A percentile compares a stretch with the other conserved stretches of the same genome.
phyloP scores from a whole-genome alignment of 2,329 filamentous ascomycete species.

The Hymenoscyphus linearis region DNA sequence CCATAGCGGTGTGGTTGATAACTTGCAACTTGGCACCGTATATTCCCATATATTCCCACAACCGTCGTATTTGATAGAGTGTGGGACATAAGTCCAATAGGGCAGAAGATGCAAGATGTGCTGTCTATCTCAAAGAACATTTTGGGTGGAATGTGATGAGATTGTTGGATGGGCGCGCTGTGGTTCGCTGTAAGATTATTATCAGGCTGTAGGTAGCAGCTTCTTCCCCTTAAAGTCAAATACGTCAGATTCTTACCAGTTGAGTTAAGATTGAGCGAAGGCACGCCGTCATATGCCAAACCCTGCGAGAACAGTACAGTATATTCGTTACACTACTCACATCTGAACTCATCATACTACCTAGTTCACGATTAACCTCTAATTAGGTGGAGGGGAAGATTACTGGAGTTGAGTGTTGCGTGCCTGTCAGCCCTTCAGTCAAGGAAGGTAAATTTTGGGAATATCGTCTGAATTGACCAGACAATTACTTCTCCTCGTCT shows the following conservation, averaged over 20 bases:
- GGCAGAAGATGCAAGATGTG: not conserved
- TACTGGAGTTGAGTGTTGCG: too few relatives aligned
- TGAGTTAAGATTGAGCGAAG: constrained; percentile 3
- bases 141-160: constrained; percentile 4
- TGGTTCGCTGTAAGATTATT: constrained; percentile 17
- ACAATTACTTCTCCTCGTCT: too few relatives aligned
- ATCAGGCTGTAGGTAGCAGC: too few relatives aligned
- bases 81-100: not conserved
- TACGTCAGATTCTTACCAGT: too few relatives aligned
- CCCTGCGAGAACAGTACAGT: not conserved
- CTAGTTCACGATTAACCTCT: too few relatives aligned
- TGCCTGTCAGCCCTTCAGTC: not conserved
- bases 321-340: not conserved
- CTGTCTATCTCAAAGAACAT: not conserved
- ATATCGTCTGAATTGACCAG: not conserved
- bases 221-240: too few relatives aligned
- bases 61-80: not conserved
- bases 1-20: not conserved
- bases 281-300: constrained; percentile 4
- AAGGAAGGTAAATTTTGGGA: not conserved
- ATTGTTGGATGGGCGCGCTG: not conserved
- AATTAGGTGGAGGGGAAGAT: too few relatives aligned
- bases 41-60: not conserved
- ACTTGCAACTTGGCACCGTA: not conserved
- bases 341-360: too few relatives aligned